A percentile compares a stretch with the other conserved stretches of the same genome.
phyloP scores from a whole-genome alignment of 495 filamentous ascomycete species.

The Aeminium ludgeri region DNA sequence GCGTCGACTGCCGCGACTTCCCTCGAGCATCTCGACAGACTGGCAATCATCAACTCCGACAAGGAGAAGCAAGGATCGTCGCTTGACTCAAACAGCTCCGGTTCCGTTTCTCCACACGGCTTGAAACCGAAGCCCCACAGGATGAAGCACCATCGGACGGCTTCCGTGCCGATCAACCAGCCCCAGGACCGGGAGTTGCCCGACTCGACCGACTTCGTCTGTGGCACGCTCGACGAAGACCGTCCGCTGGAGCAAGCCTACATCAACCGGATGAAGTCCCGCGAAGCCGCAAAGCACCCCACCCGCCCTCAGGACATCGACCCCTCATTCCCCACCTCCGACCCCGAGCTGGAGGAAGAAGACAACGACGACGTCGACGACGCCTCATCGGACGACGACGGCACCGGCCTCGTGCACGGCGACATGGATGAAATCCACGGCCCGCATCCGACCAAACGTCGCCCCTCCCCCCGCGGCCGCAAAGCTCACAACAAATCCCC shows the following conservation, averaged over 20 bases:
- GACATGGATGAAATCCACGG: conserved; percentile 19
- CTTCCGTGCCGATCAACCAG: conserved; percentile 31
- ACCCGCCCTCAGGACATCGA: conserved; percentile 87
- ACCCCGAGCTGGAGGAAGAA: conserved; percentile 58
- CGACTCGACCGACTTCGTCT: conserved; percentile 95
- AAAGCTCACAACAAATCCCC: conserved; percentile 35
- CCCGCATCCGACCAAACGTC: background rate
- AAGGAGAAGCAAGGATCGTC: conserved; percentile 42
- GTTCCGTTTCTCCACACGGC: conserved; percentile 21
- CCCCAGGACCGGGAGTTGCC: conserved; percentile 52
- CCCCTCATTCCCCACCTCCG: conserved; percentile 87
- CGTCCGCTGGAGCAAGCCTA: conserved; percentile 86
- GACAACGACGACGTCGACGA: conserved; percentile 44
- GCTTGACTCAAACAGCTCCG: conserved; percentile 40
- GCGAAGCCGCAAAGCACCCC: conserved; percentile 61
- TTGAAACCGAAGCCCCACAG: conserved; percentile 3
- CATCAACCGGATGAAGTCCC: conserved; percentile 64
- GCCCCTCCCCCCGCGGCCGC: background rate
- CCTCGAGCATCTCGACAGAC: conserved; percentile 32
- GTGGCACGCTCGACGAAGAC: conserved; percentile 91
- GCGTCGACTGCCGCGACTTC: conserved; percentile 41
- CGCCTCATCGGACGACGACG: conserved; percentile 38
- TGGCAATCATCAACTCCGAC: conserved; percentile 9
- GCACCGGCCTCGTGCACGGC: conserved; percentile 28
- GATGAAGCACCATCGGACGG: background rate